Evolutionary conservation across 2,329 filamentous ascomycete species (phyloP), one percentile per base, ranked within the genome.

Genomic region (Fusarium haematococcum): DNA sequence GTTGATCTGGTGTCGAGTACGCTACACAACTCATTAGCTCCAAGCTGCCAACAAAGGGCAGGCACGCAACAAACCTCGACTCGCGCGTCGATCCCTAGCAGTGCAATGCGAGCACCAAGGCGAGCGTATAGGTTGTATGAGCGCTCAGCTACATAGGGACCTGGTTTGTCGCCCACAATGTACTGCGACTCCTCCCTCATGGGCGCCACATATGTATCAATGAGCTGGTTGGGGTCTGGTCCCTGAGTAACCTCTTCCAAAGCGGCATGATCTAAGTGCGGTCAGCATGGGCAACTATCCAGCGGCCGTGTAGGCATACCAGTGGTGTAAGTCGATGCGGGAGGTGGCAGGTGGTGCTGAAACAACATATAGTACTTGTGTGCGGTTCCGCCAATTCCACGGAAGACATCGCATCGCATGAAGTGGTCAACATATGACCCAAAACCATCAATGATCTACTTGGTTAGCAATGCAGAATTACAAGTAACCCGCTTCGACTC

Each of bases 331-430:
- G 95, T 98, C 33, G 94, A 95, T 71, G 89, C 86, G 0, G 96
- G 95, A 2, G 96, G 96, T 14, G 95, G 90, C 59, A 97, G 85
- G 79, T 98, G 96, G 77, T 99, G 97, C 84, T 99, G 97, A 84
- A 99, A 99, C 11, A 99, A 89, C 89, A 98, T 90, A 81, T 99
- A 99, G 84, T 98, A 98, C 83, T 99, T 99, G 87, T 97, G 97
- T 1, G 97, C 97, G 64, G 95, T 91, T 35, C 94, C 95, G 6
- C 97, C 97, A 66, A 99, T 91, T 23, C 97, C 97, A 52, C 93
- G 93, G 83, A 99, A 98, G 7, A 99, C 95, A 56, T 94, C 89
- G 61, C 95, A 97, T 77, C 90, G 91, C 95, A 98, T 98, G 80
- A 98, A 98, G 41, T 95, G 91, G 79, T 98, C 91, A 30, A 95